Conservation (phyloP, 108 stramenopile genomes). For the Schizochytrium sp. region DNA sequence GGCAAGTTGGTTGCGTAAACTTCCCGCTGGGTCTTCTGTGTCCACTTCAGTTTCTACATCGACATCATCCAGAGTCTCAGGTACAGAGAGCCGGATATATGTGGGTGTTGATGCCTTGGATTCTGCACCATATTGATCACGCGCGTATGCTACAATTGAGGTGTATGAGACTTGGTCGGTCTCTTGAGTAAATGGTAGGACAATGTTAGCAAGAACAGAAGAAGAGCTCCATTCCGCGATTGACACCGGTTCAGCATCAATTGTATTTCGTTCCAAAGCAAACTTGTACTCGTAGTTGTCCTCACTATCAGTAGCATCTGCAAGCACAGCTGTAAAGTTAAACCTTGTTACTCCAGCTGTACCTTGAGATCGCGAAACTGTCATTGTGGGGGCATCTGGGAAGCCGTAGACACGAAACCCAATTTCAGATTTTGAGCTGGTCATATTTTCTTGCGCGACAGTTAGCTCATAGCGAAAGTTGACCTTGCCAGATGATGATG, state of each 20-base stretch:
- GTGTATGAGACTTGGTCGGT: constrained; percentile 16
- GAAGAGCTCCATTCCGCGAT: not conserved
- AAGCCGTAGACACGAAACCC: constrained; percentile 15
- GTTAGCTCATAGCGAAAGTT: constrained; percentile 10
- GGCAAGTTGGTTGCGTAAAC: constrained; percentile 18
- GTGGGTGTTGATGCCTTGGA: not conserved
- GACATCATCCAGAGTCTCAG: not conserved
- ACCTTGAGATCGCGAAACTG: not conserved
- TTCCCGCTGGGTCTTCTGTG: not conserved
- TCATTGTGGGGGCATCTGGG: not conserved
- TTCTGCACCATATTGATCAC: constrained; percentile 13
- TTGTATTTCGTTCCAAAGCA: constrained; percentile 15
- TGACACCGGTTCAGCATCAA: constrained; percentile 20
- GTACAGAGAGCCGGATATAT: not conserved
- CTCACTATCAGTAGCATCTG: not conserved
- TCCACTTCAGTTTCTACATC: not conserved
- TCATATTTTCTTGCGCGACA: constrained; percentile 1
- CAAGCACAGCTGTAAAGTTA: not conserved
- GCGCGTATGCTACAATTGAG: constrained; percentile 9
- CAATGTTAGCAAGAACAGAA: not conserved
- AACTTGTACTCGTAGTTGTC: constrained; percentile 26
- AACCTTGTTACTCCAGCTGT: constrained; percentile 50
- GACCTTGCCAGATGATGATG: not conserved
- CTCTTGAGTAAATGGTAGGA: constrained; percentile 20
- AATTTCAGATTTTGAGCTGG: not conserved